A percentile compares a stretch with the other conserved stretches of the same genome.
Evolutionary conservation across 306 rosid species (phyloP).

Genomic region (Ormosia emarginata): DNA sequence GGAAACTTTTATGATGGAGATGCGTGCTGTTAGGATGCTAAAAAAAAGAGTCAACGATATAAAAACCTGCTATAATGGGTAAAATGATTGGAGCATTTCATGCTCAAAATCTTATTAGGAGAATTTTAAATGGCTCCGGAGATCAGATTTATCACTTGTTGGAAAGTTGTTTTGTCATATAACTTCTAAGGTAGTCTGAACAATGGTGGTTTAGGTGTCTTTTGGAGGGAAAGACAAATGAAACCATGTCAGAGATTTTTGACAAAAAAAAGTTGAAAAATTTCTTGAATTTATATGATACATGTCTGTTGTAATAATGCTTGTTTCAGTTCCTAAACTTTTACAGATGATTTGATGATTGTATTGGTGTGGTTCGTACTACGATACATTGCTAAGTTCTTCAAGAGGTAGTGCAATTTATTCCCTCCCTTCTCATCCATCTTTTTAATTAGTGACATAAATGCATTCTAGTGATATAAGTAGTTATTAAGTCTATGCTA

Average conservation of each 20-base stretch:
- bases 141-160: not conserved
- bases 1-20: constrained; percentile 93
- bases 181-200: not conserved
- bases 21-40: constrained; percentile 88
- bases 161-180: not conserved
- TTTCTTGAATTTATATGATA: not conserved
- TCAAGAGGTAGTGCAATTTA: constrained; percentile 50
- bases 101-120: too few species aligned
- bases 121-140: too few species aligned
- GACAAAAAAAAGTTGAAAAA: not conserved
- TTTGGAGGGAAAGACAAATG: not conserved
- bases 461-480: not conserved
- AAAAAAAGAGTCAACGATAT: too few species aligned
- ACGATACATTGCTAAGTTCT: constrained; percentile 43
- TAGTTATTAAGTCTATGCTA: not conserved
- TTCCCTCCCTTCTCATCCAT: constrained; percentile 7
- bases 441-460: not conserved
- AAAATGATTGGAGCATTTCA: too few species aligned
- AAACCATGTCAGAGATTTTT: constrained; percentile 1
- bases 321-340: constrained; percentile 41
- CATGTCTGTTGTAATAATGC: constrained; percentile 19
- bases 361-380: constrained; percentile 75
- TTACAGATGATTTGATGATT: constrained; percentile 61
- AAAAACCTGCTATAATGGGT: too few species aligned
- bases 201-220: not conserved